phyloP scores from a whole-genome alignment of 345 rosid genomes.

The Brassica cretica region DNA sequence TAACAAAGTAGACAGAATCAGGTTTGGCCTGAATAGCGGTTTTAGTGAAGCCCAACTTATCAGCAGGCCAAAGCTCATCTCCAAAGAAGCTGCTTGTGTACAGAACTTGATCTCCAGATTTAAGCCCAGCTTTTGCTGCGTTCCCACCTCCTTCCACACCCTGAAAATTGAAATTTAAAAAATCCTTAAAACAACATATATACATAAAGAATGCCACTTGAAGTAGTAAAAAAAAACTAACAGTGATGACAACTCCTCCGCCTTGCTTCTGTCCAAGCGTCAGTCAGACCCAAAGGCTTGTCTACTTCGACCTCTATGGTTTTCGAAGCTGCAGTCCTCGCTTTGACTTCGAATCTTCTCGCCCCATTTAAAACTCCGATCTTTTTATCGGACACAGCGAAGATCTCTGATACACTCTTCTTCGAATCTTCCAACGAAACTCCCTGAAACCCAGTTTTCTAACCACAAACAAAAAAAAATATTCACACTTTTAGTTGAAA shows the following conservation, averaged over 20 bases:
- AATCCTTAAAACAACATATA: neutral
- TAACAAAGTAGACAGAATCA: slow-evolving; percentile 90
- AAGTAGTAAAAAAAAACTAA: slow-evolving; percentile 37
- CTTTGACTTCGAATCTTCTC: slow-evolving; percentile 55
- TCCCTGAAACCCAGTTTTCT: slow-evolving; percentile 71
- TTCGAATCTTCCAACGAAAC: slow-evolving; percentile 65
- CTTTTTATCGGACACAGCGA: slow-evolving; percentile 41
- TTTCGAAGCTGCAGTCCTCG: slow-evolving; percentile 74
- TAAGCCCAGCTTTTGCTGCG: slow-evolving; percentile 92
- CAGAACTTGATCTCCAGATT: slow-evolving; percentile 86
- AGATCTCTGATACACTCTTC: slow-evolving; percentile 46
- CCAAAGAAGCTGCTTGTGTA: slow-evolving; percentile 99
- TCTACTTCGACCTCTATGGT: slow-evolving; percentile 89
- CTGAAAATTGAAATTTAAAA: slow-evolving; percentile 30
- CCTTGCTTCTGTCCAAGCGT: slow-evolving; percentile 76
- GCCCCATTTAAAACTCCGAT: neutral
- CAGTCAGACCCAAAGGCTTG: slow-evolving; percentile 88
- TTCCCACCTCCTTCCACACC: slow-evolving; percentile 94
- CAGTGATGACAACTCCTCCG: slow-evolving; percentile 94
- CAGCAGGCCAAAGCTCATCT: slow-evolving; percentile 99
- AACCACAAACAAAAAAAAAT: neutral
- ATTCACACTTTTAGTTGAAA: too few relatives aligned
- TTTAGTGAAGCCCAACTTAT: slow-evolving; percentile 92
- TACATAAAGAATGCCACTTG: neutral
- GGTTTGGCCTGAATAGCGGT: slow-evolving; percentile 98